A percentile compares a stretch with the other conserved stretches of the same genome.
Evolutionary conservation across 208 protist species (phyloP).

Genomic region (Acanthamoeba healyi): DNA sequence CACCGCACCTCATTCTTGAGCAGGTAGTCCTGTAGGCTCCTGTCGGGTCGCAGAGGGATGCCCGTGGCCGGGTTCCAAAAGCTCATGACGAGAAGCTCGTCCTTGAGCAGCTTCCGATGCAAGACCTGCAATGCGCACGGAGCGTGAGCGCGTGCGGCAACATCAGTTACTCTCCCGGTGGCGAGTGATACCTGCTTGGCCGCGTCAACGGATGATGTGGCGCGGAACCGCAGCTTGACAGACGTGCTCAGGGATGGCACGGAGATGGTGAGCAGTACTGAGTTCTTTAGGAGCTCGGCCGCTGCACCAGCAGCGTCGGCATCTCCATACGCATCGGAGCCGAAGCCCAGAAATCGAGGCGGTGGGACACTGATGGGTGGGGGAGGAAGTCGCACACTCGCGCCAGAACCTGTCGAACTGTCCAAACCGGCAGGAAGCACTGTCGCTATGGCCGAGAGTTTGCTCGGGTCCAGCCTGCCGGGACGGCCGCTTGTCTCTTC

Average conservation of each 20-base stretch:
- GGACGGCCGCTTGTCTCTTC: background rate
- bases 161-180: background rate
- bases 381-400: background rate
- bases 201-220: background rate
- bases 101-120: conserved; percentile 27
- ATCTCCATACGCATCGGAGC: background rate
- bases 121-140: background rate
- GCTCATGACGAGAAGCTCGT: background rate
- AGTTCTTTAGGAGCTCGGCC: background rate
- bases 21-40: conserved; percentile 11
- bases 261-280: background rate
- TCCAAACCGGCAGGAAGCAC: background rate
- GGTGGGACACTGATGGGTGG: too few relatives aligned
- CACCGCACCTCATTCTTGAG: background rate
- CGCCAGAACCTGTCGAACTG: background rate
- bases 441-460: background rate
- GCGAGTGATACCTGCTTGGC: background rate
- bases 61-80: background rate
- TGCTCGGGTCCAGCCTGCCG: background rate
- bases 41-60: background rate
- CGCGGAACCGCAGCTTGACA: conserved; percentile 14
- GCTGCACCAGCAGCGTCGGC: background rate
- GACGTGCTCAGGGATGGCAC: background rate
- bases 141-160: too few relatives aligned
- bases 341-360: background rate